A percentile compares a stretch with the other conserved stretches of the same genome.
phyloP scores from a whole-genome alignment of 768 basidiomycete genomes.

The Auricularia auricula-judae region DNA sequence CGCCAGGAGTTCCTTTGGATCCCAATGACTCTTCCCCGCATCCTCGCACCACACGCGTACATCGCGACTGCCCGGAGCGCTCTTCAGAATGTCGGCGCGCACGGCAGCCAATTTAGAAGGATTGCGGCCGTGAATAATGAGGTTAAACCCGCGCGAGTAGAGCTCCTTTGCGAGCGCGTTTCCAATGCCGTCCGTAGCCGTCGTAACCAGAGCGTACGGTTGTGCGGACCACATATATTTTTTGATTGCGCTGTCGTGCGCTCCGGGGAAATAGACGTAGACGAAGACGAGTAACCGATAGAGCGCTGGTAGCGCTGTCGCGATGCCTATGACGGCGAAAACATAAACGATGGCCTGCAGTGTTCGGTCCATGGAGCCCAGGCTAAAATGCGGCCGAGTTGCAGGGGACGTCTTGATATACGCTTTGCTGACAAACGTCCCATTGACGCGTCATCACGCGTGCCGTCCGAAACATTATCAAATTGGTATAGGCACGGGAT shows the following conservation, averaged over 20 bases:
- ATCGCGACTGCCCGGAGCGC: neutral
- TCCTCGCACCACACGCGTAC: neutral
- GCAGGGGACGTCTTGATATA: too few species aligned
- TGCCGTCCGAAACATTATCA: too few species aligned
- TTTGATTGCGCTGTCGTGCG: neutral
- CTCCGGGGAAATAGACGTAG: neutral
- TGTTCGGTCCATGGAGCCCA: neutral
- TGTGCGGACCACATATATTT: neutral
- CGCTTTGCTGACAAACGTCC: too few species aligned
- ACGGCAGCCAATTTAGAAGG: conserved; percentile 4
- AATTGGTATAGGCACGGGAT: too few species aligned
- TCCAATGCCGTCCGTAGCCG: conserved; percentile 8
- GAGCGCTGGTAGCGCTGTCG: neutral
- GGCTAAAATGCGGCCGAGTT: conserved; percentile 3
- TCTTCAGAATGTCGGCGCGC: conserved; percentile 3
- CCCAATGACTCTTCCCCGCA: conserved; percentile 3
- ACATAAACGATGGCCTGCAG: neutral
- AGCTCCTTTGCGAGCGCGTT: conserved; percentile 8
- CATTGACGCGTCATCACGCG: too few species aligned
- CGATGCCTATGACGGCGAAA: neutral
- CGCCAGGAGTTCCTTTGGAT: conserved; percentile 3
- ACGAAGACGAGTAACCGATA: neutral
- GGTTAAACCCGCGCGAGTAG: conserved; percentile 6
- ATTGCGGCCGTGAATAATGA: conserved; percentile 9
- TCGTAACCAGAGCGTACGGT: conserved; percentile 8